phyloP scores from a whole-genome alignment of 2,329 filamentous ascomycete species.

The Fusarium staphyleae region DNA sequence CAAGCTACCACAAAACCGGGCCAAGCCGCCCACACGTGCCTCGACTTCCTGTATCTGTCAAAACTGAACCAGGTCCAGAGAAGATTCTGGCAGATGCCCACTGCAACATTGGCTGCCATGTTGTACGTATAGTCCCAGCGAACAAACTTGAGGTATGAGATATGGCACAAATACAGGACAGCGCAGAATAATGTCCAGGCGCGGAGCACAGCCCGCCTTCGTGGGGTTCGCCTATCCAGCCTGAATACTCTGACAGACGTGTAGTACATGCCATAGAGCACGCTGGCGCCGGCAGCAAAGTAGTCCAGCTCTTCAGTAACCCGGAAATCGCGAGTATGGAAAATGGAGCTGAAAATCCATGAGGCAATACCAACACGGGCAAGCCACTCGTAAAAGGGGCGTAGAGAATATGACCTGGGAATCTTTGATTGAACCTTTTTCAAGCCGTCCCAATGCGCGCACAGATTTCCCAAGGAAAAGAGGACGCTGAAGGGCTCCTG shows the following conservation, averaged over 20 bases:
- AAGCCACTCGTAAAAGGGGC: conserved; percentile 80
- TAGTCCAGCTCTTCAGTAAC: conserved; percentile 95
- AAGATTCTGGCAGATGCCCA: conserved; percentile 80
- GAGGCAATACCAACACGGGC: conserved; percentile 81
- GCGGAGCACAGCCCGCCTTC: conserved; percentile 62
- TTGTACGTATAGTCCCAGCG: conserved; percentile 97
- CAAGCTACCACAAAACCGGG: conserved; percentile 90
- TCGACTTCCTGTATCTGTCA: conserved; percentile 72
- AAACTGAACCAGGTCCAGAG: conserved; percentile 89
- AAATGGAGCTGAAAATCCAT: conserved; percentile 90
- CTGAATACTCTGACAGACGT: conserved; percentile 82
- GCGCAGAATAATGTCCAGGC: conserved; percentile 80
- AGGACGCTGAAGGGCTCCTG: conserved; percentile 94
- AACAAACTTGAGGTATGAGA: conserved; percentile 84
- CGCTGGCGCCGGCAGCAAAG: conserved; percentile 87
- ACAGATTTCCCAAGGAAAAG: conserved; percentile 91
- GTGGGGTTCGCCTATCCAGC: conserved; percentile 66
- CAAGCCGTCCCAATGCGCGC: conserved; percentile 83
- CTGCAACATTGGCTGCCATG: conserved; percentile 90
- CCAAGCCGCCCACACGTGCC: conserved; percentile 83
- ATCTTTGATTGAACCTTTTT: conserved; percentile 72
- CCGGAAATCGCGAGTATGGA: conserved; percentile 87
- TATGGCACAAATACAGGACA: conserved; percentile 75
- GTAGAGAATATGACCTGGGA: conserved; percentile 75
- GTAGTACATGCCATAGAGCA: conserved; percentile 92